Base-by-base conservation (phyloP, 495 filamentous ascomycete species). In the Penicillium canescens region DNA sequence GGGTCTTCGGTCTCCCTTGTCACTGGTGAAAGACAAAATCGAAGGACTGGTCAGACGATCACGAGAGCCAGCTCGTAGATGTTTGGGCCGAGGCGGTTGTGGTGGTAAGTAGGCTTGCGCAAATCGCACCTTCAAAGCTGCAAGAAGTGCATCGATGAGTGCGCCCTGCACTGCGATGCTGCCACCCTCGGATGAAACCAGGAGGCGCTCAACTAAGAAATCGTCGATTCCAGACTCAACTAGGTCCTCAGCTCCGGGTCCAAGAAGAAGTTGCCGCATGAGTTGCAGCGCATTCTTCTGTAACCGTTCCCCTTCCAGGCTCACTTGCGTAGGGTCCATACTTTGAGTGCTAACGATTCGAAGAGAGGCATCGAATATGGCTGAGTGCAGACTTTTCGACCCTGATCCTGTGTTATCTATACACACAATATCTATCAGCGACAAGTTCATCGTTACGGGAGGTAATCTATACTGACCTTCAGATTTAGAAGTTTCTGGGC, bases 251-350 rank as follows among this genome's bases (percentile, higher is more conserved):
- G 86, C 80, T 54, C 84, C 87, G 4, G 87, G 88, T 14, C 87
- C 87, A 9, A 88, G 67, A 13, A 93, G 79, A 49, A 96, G 82
- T 57, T 89, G 87, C 46, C 88, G 87, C 56, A 95, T 77, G 20
- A 90, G 79, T 9, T 82, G 78, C 31, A 95, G 74, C 4, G 91
- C 82, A 35, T 77, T 82, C 53, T 86, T 84, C 60, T 90, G 87
- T 12, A 96, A 45, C 44, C 57, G 67, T 45, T 76, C 68, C 39
- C 69, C 65, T 33, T 77, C 75, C 0, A 54, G 12, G 34, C 28
- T 57, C 10, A 49, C 20, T n/a, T 67, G 38, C 16, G 35, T 42
- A 12, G 47, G 26, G 18, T 42, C 40, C 6, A 55, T 44, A 1
- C 23, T 47, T 43, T 62, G 61, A 9, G 60, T 56, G 46, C 61